Conservation (phyloP, 345 rosid species). For the Luvunga scandens region DNA sequence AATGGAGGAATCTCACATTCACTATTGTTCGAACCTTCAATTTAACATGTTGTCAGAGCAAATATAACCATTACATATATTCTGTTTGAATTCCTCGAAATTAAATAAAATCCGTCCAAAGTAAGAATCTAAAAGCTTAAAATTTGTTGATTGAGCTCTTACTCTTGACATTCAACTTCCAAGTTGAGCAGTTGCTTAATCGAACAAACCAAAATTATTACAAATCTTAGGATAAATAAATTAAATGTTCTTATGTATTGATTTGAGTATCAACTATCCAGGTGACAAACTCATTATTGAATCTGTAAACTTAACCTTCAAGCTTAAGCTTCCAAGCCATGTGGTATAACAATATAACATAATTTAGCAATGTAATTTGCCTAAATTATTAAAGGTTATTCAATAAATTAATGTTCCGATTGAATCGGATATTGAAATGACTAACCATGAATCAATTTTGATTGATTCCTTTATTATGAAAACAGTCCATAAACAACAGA, state of each 20-base stretch:
- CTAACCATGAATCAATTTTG: background rate
- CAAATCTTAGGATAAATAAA: background rate
- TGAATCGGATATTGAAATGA: background rate
- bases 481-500: background rate
- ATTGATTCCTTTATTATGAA: background rate
- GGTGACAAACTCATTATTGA: background rate
- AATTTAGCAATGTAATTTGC: background rate
- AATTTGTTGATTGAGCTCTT: no score
- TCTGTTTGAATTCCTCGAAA: no score
- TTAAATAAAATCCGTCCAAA: no score
- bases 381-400: constrained; percentile 6
- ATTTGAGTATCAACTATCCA: background rate
- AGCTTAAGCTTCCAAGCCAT: no score
- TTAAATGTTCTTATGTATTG: background rate
- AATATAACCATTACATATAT: no score
- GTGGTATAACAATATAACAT: background rate
- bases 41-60: no score
- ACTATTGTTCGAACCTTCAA: no score
- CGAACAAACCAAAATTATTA: background rate
- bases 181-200: no score
- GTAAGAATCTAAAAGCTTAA: no score
- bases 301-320: background rate
- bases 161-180: no score
- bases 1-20: background rate
- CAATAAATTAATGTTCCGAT: background rate